These are phyloP conservation scores for Isochrysis galbana DNA, from an alignment of 78 protist species.

Conservation along the genomic window DNA sequence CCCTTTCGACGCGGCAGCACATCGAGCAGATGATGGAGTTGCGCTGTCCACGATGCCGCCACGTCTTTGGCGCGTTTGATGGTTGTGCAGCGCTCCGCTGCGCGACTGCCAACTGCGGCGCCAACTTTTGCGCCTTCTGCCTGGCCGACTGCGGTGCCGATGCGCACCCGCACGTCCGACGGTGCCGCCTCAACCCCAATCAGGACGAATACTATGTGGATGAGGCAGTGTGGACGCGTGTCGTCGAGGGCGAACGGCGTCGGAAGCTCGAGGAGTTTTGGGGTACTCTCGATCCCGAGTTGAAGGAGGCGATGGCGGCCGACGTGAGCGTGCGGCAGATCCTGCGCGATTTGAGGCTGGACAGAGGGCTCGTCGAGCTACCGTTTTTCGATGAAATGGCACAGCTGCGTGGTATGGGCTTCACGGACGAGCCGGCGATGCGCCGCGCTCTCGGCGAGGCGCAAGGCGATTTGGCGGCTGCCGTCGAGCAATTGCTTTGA, in stretches of 20 bases:
- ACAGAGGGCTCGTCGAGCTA: neutral
- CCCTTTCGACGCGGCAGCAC: neutral
- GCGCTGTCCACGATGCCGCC: constrained; percentile 25
- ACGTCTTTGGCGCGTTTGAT: neutral
- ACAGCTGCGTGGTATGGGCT: constrained; percentile 33
- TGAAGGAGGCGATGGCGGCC: neutral
- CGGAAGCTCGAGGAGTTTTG: neutral
- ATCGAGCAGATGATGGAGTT: constrained; percentile 7
- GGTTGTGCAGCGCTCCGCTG: constrained; percentile 40
- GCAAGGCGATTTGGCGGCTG: constrained; percentile 1
- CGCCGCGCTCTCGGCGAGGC: constrained; percentile 3
- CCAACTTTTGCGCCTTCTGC: constrained; percentile 36
- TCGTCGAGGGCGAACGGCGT: constrained; percentile 12
- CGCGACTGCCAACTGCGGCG: neutral
- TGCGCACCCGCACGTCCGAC: constrained; percentile 38
- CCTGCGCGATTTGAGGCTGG: constrained; percentile 14
- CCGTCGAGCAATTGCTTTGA: too few species aligned
- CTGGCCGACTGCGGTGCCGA: constrained; percentile 41
- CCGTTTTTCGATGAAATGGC: neutral
- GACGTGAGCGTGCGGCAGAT: constrained; percentile 19
- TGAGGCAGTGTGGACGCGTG: constrained; percentile 19
- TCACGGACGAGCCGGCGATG: constrained; percentile 31
- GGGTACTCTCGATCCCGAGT: neutral
- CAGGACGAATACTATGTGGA: neutral
- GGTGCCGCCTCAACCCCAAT: neutral